These are phyloP conservation scores for Termitomyces sp. DNA, from an alignment of 768 basidiomycete species.

Conservation along the genomic window DNA sequence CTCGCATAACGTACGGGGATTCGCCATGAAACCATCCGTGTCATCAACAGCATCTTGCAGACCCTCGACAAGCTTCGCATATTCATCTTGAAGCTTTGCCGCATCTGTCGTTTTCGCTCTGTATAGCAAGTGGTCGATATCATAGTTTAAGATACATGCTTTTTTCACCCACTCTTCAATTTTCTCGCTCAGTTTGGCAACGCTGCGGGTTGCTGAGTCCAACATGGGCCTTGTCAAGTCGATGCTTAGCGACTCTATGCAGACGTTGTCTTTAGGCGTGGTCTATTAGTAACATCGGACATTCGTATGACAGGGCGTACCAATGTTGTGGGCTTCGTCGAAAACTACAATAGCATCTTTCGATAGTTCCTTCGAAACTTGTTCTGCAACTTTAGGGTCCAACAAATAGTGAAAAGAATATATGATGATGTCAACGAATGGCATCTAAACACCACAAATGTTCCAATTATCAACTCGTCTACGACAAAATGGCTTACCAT, in stretches of 20 bases:
- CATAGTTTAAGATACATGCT: background rate
- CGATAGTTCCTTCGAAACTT: constrained; percentile 95
- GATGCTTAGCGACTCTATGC: constrained; percentile 96
- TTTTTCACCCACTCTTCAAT: constrained; percentile 78
- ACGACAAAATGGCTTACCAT: constrained; percentile 56
- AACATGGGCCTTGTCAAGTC: constrained; percentile 97
- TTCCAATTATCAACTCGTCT: background rate
- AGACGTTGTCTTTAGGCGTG: constrained; percentile 79
- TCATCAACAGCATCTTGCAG: constrained; percentile 74
- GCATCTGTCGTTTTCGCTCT: constrained; percentile 96
- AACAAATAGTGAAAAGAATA: constrained; percentile 99
- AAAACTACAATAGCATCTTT: constrained; percentile 99
- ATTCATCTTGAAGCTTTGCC: constrained; percentile 92
- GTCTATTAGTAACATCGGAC: constrained; percentile 20
- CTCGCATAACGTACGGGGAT: constrained; percentile 57
- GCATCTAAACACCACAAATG: constrained; percentile 55
- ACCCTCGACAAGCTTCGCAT: constrained; percentile 91
- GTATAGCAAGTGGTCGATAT: constrained; percentile 1
- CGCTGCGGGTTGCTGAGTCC: constrained; percentile 87
- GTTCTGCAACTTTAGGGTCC: constrained; percentile 98
- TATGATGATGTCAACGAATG: constrained; percentile 93
- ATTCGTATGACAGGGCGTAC: constrained; percentile 30
- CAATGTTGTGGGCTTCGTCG: constrained; percentile 99
- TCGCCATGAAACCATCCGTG: constrained; percentile 84
- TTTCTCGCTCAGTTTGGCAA: constrained; percentile 79